Percentiles rank a stretch among this genome's conserved stretches.
Conservation (phyloP, 805 yeast species). For the Metschnikowia amazonensis region DNA sequence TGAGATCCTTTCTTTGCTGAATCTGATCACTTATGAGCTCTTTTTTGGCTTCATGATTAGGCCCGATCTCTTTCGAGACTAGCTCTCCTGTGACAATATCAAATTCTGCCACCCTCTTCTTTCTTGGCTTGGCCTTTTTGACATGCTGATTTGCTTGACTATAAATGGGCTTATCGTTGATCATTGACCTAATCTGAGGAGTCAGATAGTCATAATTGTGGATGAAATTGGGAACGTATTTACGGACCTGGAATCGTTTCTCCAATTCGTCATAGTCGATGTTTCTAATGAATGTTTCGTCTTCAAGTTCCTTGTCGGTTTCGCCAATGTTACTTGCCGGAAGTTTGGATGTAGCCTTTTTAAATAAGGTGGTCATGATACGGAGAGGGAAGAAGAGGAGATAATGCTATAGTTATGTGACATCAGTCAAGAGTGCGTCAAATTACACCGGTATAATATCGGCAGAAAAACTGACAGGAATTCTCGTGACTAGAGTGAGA, state of each 20-base stretch:
- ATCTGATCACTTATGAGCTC: neutral
- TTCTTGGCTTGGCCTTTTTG: conserved; percentile 5
- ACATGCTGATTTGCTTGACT: conserved; percentile 32
- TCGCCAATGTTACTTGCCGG: neutral
- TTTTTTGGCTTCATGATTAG: neutral
- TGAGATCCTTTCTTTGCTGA: conserved; percentile 3
- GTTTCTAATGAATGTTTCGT: conserved; percentile 21
- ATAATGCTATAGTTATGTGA: neutral
- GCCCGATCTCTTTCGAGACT: neutral
- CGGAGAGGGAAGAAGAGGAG: neutral
- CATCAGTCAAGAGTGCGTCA: neutral
- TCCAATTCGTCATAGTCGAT: conserved; percentile 38
- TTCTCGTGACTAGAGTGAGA: neutral
- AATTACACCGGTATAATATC: neutral
- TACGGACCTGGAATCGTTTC: conserved; percentile 29
- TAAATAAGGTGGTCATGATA: conserved; percentile 11
- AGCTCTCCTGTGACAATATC: conserved; percentile 12
- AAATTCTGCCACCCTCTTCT: conserved; percentile 8
- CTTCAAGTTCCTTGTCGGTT: conserved; percentile 5
- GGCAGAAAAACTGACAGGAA: neutral
- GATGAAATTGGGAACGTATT: conserved; percentile 37
- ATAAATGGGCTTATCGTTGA: conserved; percentile 39
- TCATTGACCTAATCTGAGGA: conserved; percentile 32
- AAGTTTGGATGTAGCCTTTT: conserved; percentile 8
- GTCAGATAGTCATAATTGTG: conserved; percentile 37